phyloP scores from a whole-genome alignment of 169 alveolate species.

The Cryptosporidium ryanae region DNA sequence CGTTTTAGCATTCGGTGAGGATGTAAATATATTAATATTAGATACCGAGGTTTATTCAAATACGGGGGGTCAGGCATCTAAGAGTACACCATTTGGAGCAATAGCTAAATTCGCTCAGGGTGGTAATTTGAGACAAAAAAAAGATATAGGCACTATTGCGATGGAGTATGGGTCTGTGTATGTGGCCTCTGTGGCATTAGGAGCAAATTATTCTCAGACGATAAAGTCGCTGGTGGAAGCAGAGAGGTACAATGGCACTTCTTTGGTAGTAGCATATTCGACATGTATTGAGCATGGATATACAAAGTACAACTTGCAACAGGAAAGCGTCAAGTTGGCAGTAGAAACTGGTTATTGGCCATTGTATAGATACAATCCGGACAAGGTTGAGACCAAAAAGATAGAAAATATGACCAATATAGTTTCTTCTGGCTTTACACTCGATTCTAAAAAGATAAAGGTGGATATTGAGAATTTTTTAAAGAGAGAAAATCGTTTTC shows the following conservation, averaged over 20 bases:
- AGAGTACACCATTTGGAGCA: constrained; percentile 81
- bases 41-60: constrained; percentile 82
- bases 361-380: constrained; percentile 77
- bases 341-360: constrained; percentile 82
- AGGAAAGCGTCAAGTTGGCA: constrained; percentile 76
- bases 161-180: constrained; percentile 81
- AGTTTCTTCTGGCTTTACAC: constrained; percentile 73
- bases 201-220: constrained; percentile 78
- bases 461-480: constrained; percentile 65
- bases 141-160: constrained; percentile 82
- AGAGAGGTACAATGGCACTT: constrained; percentile 79
- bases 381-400: background rate
- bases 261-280: constrained; percentile 79
- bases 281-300: constrained; percentile 82
- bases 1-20: constrained; percentile 77
- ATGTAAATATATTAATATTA: constrained; percentile 78
- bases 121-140: constrained; percentile 79
- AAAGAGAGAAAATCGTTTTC: constrained; percentile 76
- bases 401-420: constrained; percentile 26
- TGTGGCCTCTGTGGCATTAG: constrained; percentile 80
- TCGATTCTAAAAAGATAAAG: constrained; percentile 74
- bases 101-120: constrained; percentile 80
- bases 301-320: constrained; percentile 60
- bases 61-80: constrained; percentile 81
- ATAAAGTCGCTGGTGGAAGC: constrained; percentile 79